Evolutionary conservation across 352 stramenopile genomes (phyloP), one percentile per base, ranked within the genome.

Genomic region (Phytophthora vignae): DNA sequence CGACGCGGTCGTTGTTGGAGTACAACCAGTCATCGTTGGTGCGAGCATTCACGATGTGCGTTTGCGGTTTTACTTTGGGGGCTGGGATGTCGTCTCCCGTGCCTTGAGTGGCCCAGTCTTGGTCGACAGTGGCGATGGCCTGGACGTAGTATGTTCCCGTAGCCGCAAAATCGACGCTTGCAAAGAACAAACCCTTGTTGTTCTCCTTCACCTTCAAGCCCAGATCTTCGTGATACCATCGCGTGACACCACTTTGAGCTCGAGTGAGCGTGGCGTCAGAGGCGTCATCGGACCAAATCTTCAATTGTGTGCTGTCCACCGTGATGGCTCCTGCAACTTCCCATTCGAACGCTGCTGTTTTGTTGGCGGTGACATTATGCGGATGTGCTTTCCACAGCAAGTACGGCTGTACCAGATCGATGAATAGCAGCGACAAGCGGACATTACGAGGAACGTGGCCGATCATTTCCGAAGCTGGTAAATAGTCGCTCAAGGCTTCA

Each of bases 331-430:
- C 84, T 2, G 78, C 62, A 7, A 91, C 79, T 38, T 93, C 85
- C 85, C 85, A 93, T 40, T 69, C 61, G 31, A 93, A 75, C 15
- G 49, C 71, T 9, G 65, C 69, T 6, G 76, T 48, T 9, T 64
- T 52, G 0, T 62, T 59, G 1, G 54, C 56, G 0, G 55, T 69
- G 2, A 57, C 57, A 1, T 59, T 79, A 15, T 27, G 36, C 5
- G 79, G 82, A 9, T 58, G 63, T 1, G 14, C 70, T 54, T 77
- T 87, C 84, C 79, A 92, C 5, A 73, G 11, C 9, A 98, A 69
- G 71, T 99, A 99, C 2, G 96, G 96, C 74, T 98, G 87, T 11
- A 98, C 90, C 4, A 99, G 55, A 68, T 99, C 97, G 48, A 98
- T 93, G 42, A 96, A 91, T 17, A 97, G 57, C 15, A 99, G 82